Evolutionary conservation across 2,329 filamentous ascomycete species (phyloP).

Genomic region (Monosporascus sp.): DNA sequence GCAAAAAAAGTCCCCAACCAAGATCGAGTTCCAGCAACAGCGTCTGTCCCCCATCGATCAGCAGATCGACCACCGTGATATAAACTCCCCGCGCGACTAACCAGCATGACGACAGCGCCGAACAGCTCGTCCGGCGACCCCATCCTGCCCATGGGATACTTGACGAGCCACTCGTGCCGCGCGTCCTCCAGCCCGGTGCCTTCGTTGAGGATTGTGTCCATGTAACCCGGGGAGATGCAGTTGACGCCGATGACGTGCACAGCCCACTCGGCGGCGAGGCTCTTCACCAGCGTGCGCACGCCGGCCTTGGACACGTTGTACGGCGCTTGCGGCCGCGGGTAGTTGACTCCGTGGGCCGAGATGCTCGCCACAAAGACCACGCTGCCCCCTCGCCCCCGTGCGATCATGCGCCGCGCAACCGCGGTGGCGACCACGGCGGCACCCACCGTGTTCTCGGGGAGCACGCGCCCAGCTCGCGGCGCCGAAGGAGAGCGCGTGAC

Average conservation of each 20-base stretch:
- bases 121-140: constrained; percentile 57
- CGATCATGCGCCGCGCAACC: constrained; percentile 47
- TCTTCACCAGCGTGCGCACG: constrained; percentile 56
- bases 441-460: constrained; percentile 70
- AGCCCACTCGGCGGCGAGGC: constrained; percentile 69
- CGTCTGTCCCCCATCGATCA: constrained; percentile 54
- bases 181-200: constrained; percentile 51
- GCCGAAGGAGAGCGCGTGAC: constrained; percentile 54
- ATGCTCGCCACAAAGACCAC: constrained; percentile 65
- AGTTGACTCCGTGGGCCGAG: constrained; percentile 64
- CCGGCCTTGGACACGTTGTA: constrained; percentile 72
- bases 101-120: constrained; percentile 55
- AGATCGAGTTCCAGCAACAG: constrained; percentile 18
- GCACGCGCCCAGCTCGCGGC: constrained; percentile 53
- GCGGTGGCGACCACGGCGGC: constrained; percentile 67
- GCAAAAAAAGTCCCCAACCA: too few relatives aligned
- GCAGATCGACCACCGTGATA: constrained; percentile 62
- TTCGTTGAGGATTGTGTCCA: constrained; percentile 70
- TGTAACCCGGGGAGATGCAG: constrained; percentile 66
- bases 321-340: constrained; percentile 63
- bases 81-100: constrained; percentile 60
- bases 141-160: constrained; percentile 62
- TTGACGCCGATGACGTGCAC: constrained; percentile 66
- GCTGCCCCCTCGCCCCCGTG: constrained; percentile 44
- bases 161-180: constrained; percentile 48